These are phyloP conservation scores for Saccharata proteae DNA, from an alignment of 2,329 filamentous ascomycete genomes.

Conservation along the genomic window DNA sequence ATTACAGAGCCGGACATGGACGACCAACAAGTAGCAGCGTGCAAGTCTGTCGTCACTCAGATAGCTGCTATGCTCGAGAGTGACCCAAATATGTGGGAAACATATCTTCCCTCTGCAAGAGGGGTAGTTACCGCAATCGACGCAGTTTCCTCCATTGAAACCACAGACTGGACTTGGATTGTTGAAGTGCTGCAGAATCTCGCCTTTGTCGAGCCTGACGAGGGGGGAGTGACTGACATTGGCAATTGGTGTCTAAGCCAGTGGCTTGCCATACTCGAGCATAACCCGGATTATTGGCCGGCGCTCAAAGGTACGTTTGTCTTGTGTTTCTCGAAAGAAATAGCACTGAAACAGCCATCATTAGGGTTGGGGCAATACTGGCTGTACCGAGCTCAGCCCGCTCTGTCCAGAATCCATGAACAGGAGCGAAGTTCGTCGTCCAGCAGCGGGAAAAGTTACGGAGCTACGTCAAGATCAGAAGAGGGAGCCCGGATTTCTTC, in stretches of 20 bases:
- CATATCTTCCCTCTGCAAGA: conserved; percentile 19
- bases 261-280: conserved; percentile 33
- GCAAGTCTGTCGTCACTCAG: conserved; percentile 16
- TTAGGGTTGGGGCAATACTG: conserved; percentile 39
- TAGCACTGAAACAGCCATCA: neutral
- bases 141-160: conserved; percentile 25
- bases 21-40: conserved; percentile 1
- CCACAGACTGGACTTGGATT: conserved; percentile 19
- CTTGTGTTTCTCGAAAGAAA: conserved; percentile 3
- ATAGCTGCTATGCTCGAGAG: conserved; percentile 22
- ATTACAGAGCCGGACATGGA: conserved; percentile 2
- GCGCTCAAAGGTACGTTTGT: conserved; percentile 28
- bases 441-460: conserved; percentile 20
- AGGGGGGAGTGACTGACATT: conserved; percentile 33
- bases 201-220: conserved; percentile 38
- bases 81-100: conserved; percentile 18
- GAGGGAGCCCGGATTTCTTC: conserved; percentile 23
- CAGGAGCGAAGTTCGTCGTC: conserved; percentile 28
- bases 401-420: conserved; percentile 35
- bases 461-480: conserved; percentile 10
- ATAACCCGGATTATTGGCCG: conserved; percentile 31
- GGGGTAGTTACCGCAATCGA: conserved; percentile 29
- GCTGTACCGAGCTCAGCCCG: conserved; percentile 39
- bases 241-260: conserved; percentile 38
- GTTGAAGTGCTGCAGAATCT: conserved; percentile 37